Conservation (phyloP, 2,329 filamentous ascomycete genomes). For the Onygena corvina region DNA sequence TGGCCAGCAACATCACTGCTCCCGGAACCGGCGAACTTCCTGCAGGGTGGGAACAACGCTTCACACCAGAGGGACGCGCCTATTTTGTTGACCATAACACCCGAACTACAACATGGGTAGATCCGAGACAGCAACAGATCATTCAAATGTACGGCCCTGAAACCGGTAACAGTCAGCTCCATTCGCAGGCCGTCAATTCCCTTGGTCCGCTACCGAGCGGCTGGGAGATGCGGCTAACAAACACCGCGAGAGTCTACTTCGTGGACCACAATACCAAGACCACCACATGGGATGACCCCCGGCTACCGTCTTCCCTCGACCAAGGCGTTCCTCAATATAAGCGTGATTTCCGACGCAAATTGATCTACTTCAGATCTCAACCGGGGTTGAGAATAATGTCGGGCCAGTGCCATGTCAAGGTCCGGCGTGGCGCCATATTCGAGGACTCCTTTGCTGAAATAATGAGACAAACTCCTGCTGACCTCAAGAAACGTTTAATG, state of each 20-base stretch:
- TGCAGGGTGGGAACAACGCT: conserved; percentile 89
- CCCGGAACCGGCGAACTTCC: conserved; percentile 90
- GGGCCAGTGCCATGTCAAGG: conserved; percentile 96
- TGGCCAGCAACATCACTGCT: conserved; percentile 89
- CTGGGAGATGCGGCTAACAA: conserved; percentile 99
- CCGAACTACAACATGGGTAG: conserved; percentile 95
- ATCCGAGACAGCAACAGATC: conserved; percentile 92
- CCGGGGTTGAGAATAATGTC: conserved; percentile 89
- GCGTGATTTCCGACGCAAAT: conserved; percentile 92
- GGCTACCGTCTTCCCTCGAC: conserved; percentile 86
- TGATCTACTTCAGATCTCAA: conserved; percentile 98
- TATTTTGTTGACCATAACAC: conserved; percentile 99
- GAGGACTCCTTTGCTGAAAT: conserved; percentile 98
- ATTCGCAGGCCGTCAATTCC: conserved; percentile 88
- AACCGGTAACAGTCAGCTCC: conserved; percentile 49
- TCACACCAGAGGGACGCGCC: conserved; percentile 83
- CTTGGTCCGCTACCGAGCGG: conserved; percentile 88
- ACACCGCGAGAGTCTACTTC: conserved; percentile 95
- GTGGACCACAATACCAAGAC: conserved; percentile 99
- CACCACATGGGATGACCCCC: conserved; percentile 95
- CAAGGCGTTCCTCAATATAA: conserved; percentile 99
- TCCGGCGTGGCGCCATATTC: conserved; percentile 91
- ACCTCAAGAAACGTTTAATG: conserved; percentile 97
- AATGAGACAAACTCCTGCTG: conserved; percentile 86
- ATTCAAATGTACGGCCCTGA: conserved; percentile 96